Evolutionary conservation across 2,329 filamentous ascomycete species (phyloP).

Genomic region (Colletotrichum gigasporum): DNA sequence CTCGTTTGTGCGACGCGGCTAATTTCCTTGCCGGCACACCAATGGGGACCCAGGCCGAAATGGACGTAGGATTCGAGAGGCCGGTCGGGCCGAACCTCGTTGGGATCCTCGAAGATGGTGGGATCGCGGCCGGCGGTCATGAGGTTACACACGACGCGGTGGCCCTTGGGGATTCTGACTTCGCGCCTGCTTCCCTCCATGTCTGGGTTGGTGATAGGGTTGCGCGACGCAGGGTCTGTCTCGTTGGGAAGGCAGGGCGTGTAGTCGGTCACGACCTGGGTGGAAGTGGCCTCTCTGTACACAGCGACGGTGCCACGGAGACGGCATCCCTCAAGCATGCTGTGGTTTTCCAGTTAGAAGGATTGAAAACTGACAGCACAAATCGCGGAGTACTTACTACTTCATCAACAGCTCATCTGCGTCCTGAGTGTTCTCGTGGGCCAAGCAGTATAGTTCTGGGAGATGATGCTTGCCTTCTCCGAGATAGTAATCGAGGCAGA

Average conservation of each 20-base stretch:
- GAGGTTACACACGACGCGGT: constrained; percentile 62
- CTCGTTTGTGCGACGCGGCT: constrained; percentile 37
- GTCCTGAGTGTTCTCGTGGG: constrained; percentile 57
- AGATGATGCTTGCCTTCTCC: constrained; percentile 59
- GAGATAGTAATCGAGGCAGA: constrained; percentile 69
- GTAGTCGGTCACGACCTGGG: constrained; percentile 39
- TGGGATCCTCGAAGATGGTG: constrained; percentile 58
- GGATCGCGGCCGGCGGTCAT: constrained; percentile 57
- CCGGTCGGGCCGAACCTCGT: constrained; percentile 59
- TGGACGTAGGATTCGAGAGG: constrained; percentile 60
- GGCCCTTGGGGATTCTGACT: constrained; percentile 43
- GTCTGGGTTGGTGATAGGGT: constrained; percentile 32
- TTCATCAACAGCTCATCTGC: constrained; percentile 55
- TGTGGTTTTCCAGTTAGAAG: constrained; percentile 38
- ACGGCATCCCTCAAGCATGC: constrained; percentile 63
- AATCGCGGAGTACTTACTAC: constrained; percentile 38
- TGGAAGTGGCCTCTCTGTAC: constrained; percentile 53
- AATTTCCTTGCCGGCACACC: constrained; percentile 46
- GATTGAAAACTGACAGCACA: not conserved
- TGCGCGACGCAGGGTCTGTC: constrained; percentile 28
- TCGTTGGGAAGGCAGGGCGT: constrained; percentile 34
- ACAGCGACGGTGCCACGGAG: constrained; percentile 62
- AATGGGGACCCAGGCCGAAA: constrained; percentile 62
- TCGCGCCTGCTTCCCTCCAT: constrained; percentile 25
- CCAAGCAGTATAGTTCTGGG: constrained; percentile 60